phyloP scores from a whole-genome alignment of 2,329 filamentous ascomycete genomes.

The Aspergillus tanneri region DNA sequence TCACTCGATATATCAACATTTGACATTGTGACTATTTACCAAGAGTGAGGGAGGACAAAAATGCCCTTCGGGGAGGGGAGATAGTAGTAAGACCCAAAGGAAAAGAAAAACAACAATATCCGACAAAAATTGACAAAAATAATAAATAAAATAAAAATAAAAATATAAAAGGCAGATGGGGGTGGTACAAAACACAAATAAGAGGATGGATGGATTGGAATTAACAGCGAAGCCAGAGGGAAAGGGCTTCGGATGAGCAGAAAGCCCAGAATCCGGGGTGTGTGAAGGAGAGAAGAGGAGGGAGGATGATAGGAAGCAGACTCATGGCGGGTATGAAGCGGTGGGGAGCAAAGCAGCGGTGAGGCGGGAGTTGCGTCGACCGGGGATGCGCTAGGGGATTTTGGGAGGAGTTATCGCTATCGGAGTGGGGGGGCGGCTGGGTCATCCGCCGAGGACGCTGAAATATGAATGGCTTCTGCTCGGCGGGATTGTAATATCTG shows the following conservation, averaged over 20 bases:
- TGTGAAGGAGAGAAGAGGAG: slow-evolving; percentile 24
- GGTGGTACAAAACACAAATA: slow-evolving; percentile 25
- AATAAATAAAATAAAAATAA: slow-evolving; percentile 8
- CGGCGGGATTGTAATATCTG: no score
- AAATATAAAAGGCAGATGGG: slow-evolving; percentile 7
- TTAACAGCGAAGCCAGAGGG: slow-evolving; percentile 23
- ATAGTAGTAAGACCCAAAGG: neutral
- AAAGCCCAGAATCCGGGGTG: slow-evolving; percentile 32
- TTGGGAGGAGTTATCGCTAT: slow-evolving; percentile 33
- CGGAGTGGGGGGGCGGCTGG: slow-evolving; percentile 12
- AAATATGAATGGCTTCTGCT: no score
- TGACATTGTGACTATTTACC: slow-evolving; percentile 38
- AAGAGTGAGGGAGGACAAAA: slow-evolving; percentile 15
- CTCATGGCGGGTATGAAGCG: slow-evolving; percentile 33
- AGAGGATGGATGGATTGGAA: slow-evolving; percentile 6
- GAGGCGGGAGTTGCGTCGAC: slow-evolving; percentile 32
- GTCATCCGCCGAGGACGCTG: slow-evolving; percentile 14
- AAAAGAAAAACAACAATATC: slow-evolving; percentile 1
- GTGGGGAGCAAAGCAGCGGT: slow-evolving; percentile 48
- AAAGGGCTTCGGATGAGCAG: slow-evolving; percentile 30
- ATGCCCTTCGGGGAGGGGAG: neutral
- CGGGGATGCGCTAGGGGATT: slow-evolving; percentile 40
- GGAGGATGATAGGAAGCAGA: slow-evolving; percentile 33
- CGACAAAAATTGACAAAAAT: slow-evolving; percentile 8
- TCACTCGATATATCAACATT: slow-evolving; percentile 47